Evolutionary conservation across 208 protist species (phyloP).

Genomic region (Leishmania major): DNA sequence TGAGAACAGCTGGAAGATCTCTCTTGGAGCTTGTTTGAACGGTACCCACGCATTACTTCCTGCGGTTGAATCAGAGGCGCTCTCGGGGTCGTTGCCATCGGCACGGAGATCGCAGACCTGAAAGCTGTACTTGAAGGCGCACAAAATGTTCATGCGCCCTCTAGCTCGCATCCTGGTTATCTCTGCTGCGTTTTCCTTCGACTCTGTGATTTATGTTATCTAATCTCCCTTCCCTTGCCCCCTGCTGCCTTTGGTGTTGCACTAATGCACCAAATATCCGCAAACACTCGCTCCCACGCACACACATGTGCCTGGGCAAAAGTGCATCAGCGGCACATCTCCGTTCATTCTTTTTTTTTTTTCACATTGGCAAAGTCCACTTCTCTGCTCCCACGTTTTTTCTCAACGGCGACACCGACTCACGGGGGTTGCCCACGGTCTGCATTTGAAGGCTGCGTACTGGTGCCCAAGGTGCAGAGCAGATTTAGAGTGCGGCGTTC

Average conservation of each 20-base stretch:
- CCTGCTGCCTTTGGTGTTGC: neutral
- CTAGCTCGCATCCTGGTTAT: neutral
- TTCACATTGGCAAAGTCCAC: neutral
- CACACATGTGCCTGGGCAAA: neutral
- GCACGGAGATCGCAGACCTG: neutral
- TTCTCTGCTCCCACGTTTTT: no score
- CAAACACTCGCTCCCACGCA: neutral
- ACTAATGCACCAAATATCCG: neutral
- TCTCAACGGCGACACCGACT: no score
- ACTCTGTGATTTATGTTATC: neutral
- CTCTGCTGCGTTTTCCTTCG: neutral
- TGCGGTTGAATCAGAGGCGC: no score
- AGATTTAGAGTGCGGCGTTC: neutral
- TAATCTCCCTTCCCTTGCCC: no score
- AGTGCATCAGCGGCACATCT: neutral
- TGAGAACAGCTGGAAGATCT: neutral
- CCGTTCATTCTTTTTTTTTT: neutral
- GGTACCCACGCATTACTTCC: neutral
- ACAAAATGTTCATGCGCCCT: neutral
- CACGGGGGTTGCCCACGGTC: no score
- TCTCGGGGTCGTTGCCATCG: no score
- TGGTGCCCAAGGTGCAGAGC: neutral
- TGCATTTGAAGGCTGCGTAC: neutral
- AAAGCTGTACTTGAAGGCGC: neutral
- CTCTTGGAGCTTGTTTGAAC: neutral